phyloP scores from a whole-genome alignment of 2,329 filamentous ascomycete genomes.

The Fusarium guadeloupense region DNA sequence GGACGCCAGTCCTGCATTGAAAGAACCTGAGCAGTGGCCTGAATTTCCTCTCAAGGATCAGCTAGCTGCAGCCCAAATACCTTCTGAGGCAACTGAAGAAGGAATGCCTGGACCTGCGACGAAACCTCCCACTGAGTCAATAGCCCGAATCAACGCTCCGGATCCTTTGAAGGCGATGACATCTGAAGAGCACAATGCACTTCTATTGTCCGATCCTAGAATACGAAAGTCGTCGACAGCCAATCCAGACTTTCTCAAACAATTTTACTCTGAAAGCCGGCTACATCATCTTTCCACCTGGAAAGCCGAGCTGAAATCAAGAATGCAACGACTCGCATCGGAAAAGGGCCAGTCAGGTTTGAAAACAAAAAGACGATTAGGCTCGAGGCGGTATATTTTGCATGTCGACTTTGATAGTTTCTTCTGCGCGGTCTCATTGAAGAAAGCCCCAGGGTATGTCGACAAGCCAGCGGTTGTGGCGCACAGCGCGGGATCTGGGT shows the following conservation, averaged over 20 bases:
- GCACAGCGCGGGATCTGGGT: slow-evolving; percentile 83
- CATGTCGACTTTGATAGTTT: slow-evolving; percentile 99
- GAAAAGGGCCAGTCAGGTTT: slow-evolving; percentile 66
- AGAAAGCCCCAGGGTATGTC: slow-evolving; percentile 76
- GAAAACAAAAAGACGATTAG: slow-evolving; percentile 62
- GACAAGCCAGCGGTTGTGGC: slow-evolving; percentile 89
- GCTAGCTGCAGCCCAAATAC: background rate
- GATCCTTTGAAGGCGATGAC: slow-evolving; percentile 71
- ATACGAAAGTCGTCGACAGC: slow-evolving; percentile 89
- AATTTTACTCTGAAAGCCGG: slow-evolving; percentile 94
- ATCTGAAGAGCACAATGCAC: slow-evolving; percentile 91
- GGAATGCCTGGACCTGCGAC: background rate
- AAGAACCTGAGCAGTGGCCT: background rate
- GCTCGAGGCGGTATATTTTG: slow-evolving; percentile 81
- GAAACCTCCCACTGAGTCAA: background rate
- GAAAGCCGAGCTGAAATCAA: slow-evolving; percentile 93
- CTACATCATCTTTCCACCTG: slow-evolving; percentile 95
- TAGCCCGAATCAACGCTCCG: background rate
- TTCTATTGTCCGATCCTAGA: slow-evolving; percentile 83
- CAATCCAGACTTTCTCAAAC: slow-evolving; percentile 91
- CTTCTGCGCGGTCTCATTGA: slow-evolving; percentile 90
- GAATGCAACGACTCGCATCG: slow-evolving; percentile 81
- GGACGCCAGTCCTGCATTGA: slow-evolving; percentile 1
- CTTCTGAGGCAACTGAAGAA: background rate
- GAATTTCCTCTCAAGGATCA: background rate